A percentile compares a stretch with the other conserved stretches of the same genome.
Evolutionary conservation across 192 early-diverging fungal species (phyloP).

Genomic region (Coemansia sp.): DNA sequence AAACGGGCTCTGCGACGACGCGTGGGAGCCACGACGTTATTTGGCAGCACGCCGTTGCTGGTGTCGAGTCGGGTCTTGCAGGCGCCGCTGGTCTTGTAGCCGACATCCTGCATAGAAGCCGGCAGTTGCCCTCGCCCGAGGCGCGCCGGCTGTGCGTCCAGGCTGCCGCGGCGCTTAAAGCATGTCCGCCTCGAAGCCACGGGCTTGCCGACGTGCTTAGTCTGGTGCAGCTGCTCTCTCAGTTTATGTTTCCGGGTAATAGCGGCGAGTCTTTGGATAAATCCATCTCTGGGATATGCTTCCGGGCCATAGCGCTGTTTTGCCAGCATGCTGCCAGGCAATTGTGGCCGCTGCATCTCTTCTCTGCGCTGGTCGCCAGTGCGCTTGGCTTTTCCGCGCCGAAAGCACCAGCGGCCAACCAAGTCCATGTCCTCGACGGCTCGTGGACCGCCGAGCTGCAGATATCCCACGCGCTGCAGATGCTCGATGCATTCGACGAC

Average conservation of each 20-base stretch:
- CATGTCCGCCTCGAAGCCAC: neutral
- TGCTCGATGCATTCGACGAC: conserved; percentile 20
- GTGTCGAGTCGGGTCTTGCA: conserved; percentile 23
- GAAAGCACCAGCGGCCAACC: neutral
- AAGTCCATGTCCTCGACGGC: conserved; percentile 9
- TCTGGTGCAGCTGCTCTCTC: conserved; percentile 25
- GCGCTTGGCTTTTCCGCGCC: conserved; percentile 2
- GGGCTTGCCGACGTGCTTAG: conserved; percentile 15
- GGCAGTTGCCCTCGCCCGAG: neutral
- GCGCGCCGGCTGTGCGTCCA: conserved; percentile 27
- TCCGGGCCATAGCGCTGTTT: conserved; percentile 15
- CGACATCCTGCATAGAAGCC: conserved; percentile 18
- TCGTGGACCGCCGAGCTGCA: conserved; percentile 31
- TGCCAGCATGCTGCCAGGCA: conserved; percentile 26
- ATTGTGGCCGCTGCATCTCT: conserved; percentile 24
- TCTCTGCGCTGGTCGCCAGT: conserved; percentile 3
- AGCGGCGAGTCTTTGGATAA: conserved; percentile 9
- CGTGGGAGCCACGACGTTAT: conserved; percentile 10
- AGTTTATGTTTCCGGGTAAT: conserved; percentile 8
- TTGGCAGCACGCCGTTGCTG: conserved; percentile 41
- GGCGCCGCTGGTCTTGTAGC: conserved; percentile 31
- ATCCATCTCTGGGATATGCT: neutral
- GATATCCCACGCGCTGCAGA: conserved; percentile 24
- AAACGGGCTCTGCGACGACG: neutral
- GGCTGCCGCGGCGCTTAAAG: conserved; percentile 30